phyloP scores from a whole-genome alignment of 23 red algal species.

The Agarophyton chilense region DNA sequence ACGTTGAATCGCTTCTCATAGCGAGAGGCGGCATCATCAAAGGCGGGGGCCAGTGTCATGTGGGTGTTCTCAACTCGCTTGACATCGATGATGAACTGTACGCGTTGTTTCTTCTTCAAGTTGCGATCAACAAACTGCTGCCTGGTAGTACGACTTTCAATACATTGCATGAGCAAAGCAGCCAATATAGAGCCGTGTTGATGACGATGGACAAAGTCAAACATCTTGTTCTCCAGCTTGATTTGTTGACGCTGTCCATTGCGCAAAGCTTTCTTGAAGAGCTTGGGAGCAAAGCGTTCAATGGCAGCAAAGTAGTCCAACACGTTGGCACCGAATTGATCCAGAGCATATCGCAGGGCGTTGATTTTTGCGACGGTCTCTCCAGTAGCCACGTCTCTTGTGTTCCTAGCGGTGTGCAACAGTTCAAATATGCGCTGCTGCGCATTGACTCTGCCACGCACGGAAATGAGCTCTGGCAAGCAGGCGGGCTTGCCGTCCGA shows the following conservation, averaged over 20 bases:
- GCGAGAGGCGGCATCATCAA: constrained; percentile 26
- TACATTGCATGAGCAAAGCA: constrained; percentile 62
- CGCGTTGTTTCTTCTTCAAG: constrained; percentile 51
- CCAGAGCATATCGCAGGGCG: constrained; percentile 60
- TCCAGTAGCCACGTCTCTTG: constrained; percentile 48
- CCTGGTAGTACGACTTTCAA: constrained; percentile 50
- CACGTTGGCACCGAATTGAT: constrained; percentile 65
- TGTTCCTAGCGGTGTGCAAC: constrained; percentile 55
- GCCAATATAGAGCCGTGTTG: constrained; percentile 58
- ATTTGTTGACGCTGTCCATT: constrained; percentile 43
- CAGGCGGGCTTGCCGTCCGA: constrained; percentile 28
- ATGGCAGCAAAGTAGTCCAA: constrained; percentile 65
- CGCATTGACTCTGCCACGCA: constrained; percentile 36
- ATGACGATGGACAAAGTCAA: constrained; percentile 34
- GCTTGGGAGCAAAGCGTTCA: constrained; percentile 55
- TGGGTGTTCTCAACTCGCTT: constrained; percentile 62
- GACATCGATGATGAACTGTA: constrained; percentile 23
- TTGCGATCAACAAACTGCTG: constrained; percentile 61
- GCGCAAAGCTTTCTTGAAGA: constrained; percentile 44
- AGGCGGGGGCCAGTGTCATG: constrained; percentile 45
- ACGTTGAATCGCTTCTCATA: constrained; percentile 67
- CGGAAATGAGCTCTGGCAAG: constrained; percentile 45
- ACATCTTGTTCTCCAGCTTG: constrained; percentile 63
- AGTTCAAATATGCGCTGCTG: constrained; percentile 48
- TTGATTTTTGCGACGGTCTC: constrained; percentile 57